Evolutionary conservation across 2,329 filamentous ascomycete genomes (phyloP), one percentile per base, ranked within the genome.

Genomic region (Aspergillus alliaceus): DNA sequence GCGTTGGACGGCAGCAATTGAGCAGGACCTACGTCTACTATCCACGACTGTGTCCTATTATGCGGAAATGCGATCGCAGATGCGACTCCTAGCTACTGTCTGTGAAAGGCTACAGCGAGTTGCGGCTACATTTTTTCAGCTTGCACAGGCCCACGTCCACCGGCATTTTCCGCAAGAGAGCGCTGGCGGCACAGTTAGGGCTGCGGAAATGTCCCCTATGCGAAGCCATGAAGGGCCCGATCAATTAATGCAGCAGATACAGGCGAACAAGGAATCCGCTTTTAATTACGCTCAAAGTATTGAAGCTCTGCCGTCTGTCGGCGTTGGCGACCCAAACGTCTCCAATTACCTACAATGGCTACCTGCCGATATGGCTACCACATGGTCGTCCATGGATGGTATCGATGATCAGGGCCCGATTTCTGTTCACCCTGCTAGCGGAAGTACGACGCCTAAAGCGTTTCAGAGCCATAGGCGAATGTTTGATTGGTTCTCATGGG

Each of bases 401-500:
- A 7, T 15, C 15, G 31, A 8, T 7, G 9, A 9, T 20, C 35
- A 12, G n/a, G 3, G 6, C n/a, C n/a, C 11, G 7, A 20, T 1
- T 11, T 9, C 8, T 12, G 1, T 6, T 7, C 15, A 37, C n/a
- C 11, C n/a, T 11, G n/a, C 3, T 11, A 18, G 4, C 4, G n/a
- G n/a, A n/a, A n/a, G n/a, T n/a, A n/a, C n/a, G n/a, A n/a, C n/a
- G n/a, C n/a, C 8, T 20, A 37, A 20, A 18, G 1, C 8, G 14
- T n/a, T 20, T 1, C 11, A 20, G 40, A 42, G n/a, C n/a, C n/a
- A n/a, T n/a, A n/a, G n/a, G n/a, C n/a, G 32, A 15, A 31, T 22
- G 3, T 54, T 54, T 48, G 52, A 54, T 29, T 54, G 52, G 52
- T 54, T 54, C 24, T 29, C 52, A 1, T 54, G 52, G 52, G 52